Conservation (phyloP, 75 land plant species). For the Cunninghamia lanceolata region DNA sequence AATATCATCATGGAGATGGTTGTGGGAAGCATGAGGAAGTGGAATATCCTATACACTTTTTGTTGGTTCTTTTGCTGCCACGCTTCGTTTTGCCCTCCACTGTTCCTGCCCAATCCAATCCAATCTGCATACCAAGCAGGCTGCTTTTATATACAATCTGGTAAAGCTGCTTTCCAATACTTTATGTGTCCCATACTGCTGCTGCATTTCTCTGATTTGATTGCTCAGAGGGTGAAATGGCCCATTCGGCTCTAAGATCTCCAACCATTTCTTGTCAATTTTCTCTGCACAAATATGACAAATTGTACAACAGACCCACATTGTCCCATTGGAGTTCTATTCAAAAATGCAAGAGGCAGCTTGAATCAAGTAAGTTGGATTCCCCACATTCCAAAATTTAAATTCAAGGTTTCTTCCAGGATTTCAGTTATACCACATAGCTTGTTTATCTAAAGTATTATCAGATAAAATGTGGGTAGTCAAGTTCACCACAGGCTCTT, state of each 20-base stretch:
- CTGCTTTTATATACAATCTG: not conserved
- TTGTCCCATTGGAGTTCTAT: not conserved
- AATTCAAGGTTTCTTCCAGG: not conserved
- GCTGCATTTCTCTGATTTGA: not conserved
- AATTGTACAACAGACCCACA: not conserved
- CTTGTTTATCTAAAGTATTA: not conserved
- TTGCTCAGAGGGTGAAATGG: not conserved
- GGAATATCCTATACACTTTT: not conserved
- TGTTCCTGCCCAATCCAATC: not conserved
- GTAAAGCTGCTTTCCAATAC: not conserved
- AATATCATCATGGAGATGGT: not conserved
- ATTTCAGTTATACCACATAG: not conserved
- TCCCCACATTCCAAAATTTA: not conserved
- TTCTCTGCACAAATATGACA: not conserved
- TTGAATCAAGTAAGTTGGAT: conserved; percentile 1
- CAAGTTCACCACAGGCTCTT: not conserved
- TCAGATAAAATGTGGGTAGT: not conserved
- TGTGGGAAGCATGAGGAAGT: not conserved
- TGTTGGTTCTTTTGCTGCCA: not conserved
- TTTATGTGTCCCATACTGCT: not conserved
- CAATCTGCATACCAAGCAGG: not conserved
- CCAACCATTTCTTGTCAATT: not conserved
- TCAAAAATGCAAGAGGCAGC: not conserved
- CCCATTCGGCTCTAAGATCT: not conserved
- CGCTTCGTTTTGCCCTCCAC: not conserved